Base-by-base conservation (phyloP, 768 basidiomycete genomes). In the Melanogaster broomeanus region DNA sequence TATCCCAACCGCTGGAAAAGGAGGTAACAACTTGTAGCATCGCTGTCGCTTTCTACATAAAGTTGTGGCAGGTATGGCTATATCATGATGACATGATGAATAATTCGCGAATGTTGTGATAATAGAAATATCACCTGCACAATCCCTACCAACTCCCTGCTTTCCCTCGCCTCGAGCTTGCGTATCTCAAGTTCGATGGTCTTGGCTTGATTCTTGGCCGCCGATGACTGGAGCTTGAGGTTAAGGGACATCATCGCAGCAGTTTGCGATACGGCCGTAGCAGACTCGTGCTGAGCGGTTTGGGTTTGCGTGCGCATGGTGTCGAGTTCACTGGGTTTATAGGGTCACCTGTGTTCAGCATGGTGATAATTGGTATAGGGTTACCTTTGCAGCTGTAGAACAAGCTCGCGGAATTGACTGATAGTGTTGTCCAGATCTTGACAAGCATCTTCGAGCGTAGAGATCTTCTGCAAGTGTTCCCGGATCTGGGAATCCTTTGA, bases 181-280 rank as follows among this genome's bases (percentile, higher is more conserved):
- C 82, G 84, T 60, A 98, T 72, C 64, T 98, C 97, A 16, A 95
- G 78, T 53, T 98, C 96, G 50, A 98, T 88, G 13, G 81, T 84
- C 67, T 85, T 87, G 6, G 90, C 87, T 61, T 96, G 95, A 57
- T 90, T 90, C 79, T 96, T 97, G 27, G 87, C 79, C 0, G 89
- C 93, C 2, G 93, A 82, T 0, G 90, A 90, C 67, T 98, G 96
- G 6, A 99, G 79, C 67, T 92, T 97, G 68, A 97, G 80, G 68
- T 98, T 98, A 46, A 97, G 76, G 41, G 93, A 93, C 79, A 98
- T 86, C 77, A 98, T 87, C 3, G 90, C 89, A 3, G 95, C 95
- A 0, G 91, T 88, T 62, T 98, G 94, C 1, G 87, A 90, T 13
- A 83, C 87, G 15, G 92, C 89, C 0, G 84, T 83, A 1, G 88